Percentiles rank a stretch among this genome's conserved stretches.
phyloP scores from a whole-genome alignment of 202 grass and related monocot species.

The Schoenoplectus triqueter region DNA sequence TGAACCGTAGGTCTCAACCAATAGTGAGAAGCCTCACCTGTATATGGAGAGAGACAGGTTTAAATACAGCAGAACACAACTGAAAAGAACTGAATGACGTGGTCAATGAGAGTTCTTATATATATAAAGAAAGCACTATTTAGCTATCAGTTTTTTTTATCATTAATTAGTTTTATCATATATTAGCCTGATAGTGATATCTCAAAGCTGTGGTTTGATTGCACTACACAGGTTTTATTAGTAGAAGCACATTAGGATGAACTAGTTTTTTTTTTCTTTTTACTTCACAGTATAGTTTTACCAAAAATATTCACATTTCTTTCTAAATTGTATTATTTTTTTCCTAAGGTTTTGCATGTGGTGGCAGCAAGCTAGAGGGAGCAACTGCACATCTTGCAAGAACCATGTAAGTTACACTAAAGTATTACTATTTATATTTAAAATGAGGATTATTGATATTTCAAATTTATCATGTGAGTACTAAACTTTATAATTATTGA shows the following conservation, averaged over 20 bases:
- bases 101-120: conserved; percentile 8
- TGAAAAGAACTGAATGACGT: background rate
- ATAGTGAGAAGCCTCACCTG: background rate
- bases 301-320: conserved; percentile 22
- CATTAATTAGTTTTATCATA: conserved; percentile 7
- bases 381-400: conserved; percentile 74
- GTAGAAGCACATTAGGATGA: background rate
- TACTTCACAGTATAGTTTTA: background rate
- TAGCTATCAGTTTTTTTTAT: background rate
- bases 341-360: conserved; percentile 55
- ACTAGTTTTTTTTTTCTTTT: conserved; percentile 24
- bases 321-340: conserved; percentile 42
- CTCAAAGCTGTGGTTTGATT: background rate
- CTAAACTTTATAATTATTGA: background rate
- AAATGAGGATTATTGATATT: background rate
- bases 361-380: conserved; percentile 55
- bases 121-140: conserved; percentile 18
- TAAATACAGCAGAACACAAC: background rate
- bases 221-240: background rate
- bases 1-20: background rate
- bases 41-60: background rate
- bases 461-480: background rate
- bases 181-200: background rate
- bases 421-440: background rate
- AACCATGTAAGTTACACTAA: conserved; percentile 58